These are phyloP conservation scores for Calophaca sinica DNA, from an alignment of 306 rosid species.

Conservation along the genomic window DNA sequence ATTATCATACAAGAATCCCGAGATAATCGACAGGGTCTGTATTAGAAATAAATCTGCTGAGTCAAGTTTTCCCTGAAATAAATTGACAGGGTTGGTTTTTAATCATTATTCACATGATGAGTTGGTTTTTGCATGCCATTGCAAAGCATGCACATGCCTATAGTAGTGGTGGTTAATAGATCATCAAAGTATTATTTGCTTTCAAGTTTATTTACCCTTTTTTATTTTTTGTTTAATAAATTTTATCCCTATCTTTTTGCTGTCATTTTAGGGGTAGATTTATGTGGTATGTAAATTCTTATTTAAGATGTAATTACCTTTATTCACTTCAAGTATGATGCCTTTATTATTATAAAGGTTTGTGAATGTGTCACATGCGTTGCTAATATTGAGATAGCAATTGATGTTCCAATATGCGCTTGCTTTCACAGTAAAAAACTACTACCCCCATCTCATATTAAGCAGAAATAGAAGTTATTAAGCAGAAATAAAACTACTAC, in stretches of 20 bases:
- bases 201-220: neutral
- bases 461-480: no score
- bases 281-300: neutral
- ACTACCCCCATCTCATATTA: no score
- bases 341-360: neutral
- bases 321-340: slow-evolving; percentile 13
- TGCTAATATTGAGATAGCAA: no score
- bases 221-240: neutral
- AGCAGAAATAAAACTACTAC: no score
- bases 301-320: neutral
- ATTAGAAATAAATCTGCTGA: no score
- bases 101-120: neutral
- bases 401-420: no score
- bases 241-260: neutral
- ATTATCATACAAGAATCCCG: no score
- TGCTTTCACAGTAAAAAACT: no score
- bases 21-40: no score
- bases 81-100: no score
- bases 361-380: no score
- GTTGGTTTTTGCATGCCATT: slow-evolving; percentile 24
- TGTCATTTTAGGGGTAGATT: neutral
- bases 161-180: slow-evolving; percentile 17
- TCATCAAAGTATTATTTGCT: slow-evolving; percentile 13
- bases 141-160: neutral
- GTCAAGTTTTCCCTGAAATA: no score